phyloP scores from a whole-genome alignment of 164 flowering plant species.

The Piper longum region DNA sequence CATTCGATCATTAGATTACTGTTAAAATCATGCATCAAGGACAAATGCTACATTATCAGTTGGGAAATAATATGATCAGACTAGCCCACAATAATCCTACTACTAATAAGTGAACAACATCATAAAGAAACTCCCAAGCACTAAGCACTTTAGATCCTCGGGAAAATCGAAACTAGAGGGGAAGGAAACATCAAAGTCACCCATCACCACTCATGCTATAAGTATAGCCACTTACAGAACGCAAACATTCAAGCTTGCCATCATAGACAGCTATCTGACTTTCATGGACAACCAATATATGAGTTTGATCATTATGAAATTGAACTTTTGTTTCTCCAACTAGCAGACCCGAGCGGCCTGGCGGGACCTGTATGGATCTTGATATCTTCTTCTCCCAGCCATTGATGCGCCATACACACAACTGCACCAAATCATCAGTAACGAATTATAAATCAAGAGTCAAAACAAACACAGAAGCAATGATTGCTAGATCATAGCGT shows the following conservation, averaged over 20 bases:
- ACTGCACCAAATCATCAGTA: conserved; percentile 19
- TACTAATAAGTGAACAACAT: no score
- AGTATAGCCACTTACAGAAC: conserved; percentile 25
- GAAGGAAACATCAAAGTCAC: no score
- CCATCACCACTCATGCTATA: not conserved
- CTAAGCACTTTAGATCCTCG: no score
- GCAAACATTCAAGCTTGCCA: conserved; percentile 45
- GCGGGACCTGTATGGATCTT: conserved; percentile 37
- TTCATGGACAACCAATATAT: conserved; percentile 54
- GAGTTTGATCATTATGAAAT: conserved; percentile 59
- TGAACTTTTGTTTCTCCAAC: conserved; percentile 58
- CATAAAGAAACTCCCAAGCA: no score
- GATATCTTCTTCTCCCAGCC: conserved; percentile 61
- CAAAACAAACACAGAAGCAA: not conserved
- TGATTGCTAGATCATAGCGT: not conserved
- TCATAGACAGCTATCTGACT: conserved; percentile 55
- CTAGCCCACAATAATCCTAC: no score
- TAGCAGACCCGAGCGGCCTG: conserved; percentile 33
- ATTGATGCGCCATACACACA: conserved; percentile 51
- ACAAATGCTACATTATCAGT: no score
- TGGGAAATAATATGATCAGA: no score
- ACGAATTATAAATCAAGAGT: not conserved
- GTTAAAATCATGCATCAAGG: no score
- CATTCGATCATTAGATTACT: not conserved
- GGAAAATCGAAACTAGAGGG: no score